Base-by-base conservation (phyloP, 1,284 basidiomycete species). In the Sporisorium reilianum region DNA sequence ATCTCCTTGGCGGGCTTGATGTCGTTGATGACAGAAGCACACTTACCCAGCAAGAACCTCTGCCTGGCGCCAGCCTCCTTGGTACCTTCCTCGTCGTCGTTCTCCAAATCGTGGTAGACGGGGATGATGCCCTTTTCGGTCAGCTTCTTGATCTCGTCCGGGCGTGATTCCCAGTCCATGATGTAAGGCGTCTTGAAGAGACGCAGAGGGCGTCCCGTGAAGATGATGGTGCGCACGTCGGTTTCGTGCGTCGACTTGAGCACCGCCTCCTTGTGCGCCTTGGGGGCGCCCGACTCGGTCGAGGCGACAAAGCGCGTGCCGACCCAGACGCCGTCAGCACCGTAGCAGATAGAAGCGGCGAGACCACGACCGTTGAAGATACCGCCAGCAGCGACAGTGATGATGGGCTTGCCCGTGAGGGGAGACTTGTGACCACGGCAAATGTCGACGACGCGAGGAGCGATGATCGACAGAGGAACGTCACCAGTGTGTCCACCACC, bases 241-340 rank as follows among this genome's bases (percentile, higher is more conserved):
- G 74, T 78, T 53, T 82, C 80, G 69, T 82, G 80, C 5, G 71
- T 80, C 30, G 77, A 75, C 57, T 73, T 80, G 53, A 82, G 64
- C 23, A 82, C 73, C 32, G 77, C 79, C 45, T 82, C 78, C 75
- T 82, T 80, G 75, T 82, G 80, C 12, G 68, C 71, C 55, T 73
- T 75, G 53, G 80, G 79, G 14, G 80, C 80, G 36, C 80, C 80
- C 3, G 70, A 67, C 50, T 82, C 80, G 30, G 49, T 72, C 10
- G 74, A 77, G 22, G 94, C 94, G 26, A 97, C 93, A 82, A 97
- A 97, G 42, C 94, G 89, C 2, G 92, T 93, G 40, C 94, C 94
- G 58, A 82, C 79, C 80, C 80, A 82, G 14, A 80, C 79, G 46
- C 80, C 79, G 56, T 72, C 67, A 12, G 75, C 55, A 36, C 77